Evolutionary conservation across 202 grass and related monocot species (phyloP).

Genomic region (Cymbopogon flexuosus): DNA sequence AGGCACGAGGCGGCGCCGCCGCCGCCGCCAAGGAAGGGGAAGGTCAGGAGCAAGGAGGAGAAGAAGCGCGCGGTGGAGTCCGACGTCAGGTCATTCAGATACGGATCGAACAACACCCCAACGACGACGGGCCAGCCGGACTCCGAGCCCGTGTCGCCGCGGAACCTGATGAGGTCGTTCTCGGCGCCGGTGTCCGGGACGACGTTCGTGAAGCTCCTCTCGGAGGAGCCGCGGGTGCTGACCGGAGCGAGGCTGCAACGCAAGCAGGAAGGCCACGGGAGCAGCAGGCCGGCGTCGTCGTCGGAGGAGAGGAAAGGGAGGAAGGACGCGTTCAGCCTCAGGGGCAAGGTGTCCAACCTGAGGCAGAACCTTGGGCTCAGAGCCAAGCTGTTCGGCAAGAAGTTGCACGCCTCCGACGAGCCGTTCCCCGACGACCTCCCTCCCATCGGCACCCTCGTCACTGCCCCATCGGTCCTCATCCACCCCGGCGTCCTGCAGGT

Average conservation of each 20-base stretch:
- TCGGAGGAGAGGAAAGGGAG: conserved; percentile 54
- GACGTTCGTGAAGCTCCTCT: conserved; percentile 70
- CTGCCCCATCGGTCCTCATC: conserved; percentile 62
- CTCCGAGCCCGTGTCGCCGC: conserved; percentile 40
- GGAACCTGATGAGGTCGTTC: conserved; percentile 74
- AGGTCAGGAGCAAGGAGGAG: conserved; percentile 55
- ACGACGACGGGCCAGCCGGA: background rate
- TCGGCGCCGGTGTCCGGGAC: conserved; percentile 83
- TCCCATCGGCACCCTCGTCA: conserved; percentile 48
- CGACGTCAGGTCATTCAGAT: conserved; percentile 56
- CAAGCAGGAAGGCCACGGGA: conserved; percentile 51
- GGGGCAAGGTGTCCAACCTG: conserved; percentile 62
- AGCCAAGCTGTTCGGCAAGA: conserved; percentile 77
- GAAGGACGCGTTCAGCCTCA: conserved; percentile 62
- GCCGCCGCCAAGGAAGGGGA: conserved; percentile 34
- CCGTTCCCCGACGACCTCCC: conserved; percentile 48
- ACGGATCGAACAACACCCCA: conserved; percentile 28
- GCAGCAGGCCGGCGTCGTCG: background rate
- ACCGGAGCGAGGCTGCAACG: conserved; percentile 37
- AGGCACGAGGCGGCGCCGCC: conserved; percentile 25
- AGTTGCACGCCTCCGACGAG: conserved; percentile 54
- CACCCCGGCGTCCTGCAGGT: conserved; percentile 68
- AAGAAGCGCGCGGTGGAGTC: conserved; percentile 49
- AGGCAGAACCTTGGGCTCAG: conserved; percentile 64
- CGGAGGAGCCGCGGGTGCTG: conserved; percentile 55